Percentiles rank a stretch among this genome's conserved stretches.
Evolutionary conservation across 192 early-diverging fungal species (phyloP).

Genomic region (Helicostylum pulchrum): DNA sequence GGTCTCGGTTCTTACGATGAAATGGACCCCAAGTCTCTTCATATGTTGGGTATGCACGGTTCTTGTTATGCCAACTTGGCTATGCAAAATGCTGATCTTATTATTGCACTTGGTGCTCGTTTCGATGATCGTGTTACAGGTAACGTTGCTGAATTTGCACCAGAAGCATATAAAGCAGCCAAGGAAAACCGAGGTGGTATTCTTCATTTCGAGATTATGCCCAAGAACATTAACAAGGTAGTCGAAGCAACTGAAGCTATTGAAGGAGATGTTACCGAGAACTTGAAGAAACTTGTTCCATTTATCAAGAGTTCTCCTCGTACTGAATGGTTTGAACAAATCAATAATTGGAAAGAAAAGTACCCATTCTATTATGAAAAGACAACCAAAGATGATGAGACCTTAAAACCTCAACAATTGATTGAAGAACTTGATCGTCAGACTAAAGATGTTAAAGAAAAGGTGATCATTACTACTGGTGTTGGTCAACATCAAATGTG

Average conservation of each 20-base stretch:
- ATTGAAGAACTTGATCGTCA: constrained; percentile 90
- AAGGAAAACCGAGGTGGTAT: constrained; percentile 89
- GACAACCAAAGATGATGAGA: constrained; percentile 55
- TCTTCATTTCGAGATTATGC: constrained; percentile 98
- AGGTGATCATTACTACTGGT: constrained; percentile 93
- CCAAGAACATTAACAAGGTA: constrained; percentile 99
- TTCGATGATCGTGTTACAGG: constrained; percentile 99
- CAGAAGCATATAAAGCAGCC: constrained; percentile 87
- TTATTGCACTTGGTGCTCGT: constrained; percentile 93
- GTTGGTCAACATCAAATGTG: constrained; percentile 99
- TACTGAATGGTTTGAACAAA: constrained; percentile 80
- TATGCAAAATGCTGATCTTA: constrained; percentile 94
- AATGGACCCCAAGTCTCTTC: constrained; percentile 79
- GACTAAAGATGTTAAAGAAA: constrained; percentile 78
- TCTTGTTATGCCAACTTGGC: constrained; percentile 96
- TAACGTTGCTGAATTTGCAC: constrained; percentile 84
- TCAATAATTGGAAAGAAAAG: constrained; percentile 85
- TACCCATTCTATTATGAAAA: constrained; percentile 85
- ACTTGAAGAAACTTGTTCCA: constrained; percentile 79
- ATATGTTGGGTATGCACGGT: constrained; percentile 99
- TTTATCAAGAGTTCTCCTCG: constrained; percentile 66
- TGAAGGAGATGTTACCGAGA: constrained; percentile 92
- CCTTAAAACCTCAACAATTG: constrained; percentile 90
- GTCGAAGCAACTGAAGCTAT: constrained; percentile 87
- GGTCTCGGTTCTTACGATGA: constrained; percentile 95